These are phyloP conservation scores for Plectosphaerella sp. DNA, from an alignment of 2,329 filamentous ascomycete genomes.

Conservation along the genomic window DNA sequence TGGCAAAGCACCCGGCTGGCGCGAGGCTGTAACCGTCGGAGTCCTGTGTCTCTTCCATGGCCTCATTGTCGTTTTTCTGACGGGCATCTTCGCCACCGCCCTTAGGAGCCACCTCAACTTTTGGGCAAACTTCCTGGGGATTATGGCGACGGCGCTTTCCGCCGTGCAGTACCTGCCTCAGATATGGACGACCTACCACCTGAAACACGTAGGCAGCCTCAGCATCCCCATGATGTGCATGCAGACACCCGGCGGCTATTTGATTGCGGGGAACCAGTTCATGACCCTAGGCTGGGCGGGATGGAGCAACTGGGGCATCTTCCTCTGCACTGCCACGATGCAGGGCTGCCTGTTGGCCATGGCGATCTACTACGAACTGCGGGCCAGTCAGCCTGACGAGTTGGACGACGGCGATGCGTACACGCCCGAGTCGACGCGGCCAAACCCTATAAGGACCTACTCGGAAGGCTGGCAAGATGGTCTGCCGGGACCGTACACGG, in stretches of 20 bases:
- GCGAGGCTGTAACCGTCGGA: constrained; percentile 73
- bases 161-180: constrained; percentile 92
- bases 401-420: background rate
- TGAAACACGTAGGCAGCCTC: constrained; percentile 84
- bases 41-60: constrained; percentile 70
- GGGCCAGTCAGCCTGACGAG: constrained; percentile 28
- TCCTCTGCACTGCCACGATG: constrained; percentile 78
- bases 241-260: constrained; percentile 86
- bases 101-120: constrained; percentile 59
- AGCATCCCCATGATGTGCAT: constrained; percentile 99
- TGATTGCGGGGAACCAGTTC: constrained; percentile 84
- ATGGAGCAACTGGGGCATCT: constrained; percentile 96
- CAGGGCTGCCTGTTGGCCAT: constrained; percentile 78
- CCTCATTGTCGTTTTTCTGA: constrained; percentile 64
- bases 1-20: constrained; percentile 61
- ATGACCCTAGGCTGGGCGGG: constrained; percentile 73
- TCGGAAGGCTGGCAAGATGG: constrained; percentile 48
- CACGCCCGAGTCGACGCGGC: constrained; percentile 20
- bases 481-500: constrained; percentile 45
- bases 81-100: constrained; percentile 61
- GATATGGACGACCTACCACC: constrained; percentile 82
- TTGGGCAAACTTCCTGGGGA: constrained; percentile 84
- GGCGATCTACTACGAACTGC: constrained; percentile 72
- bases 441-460: constrained; percentile 36
- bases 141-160: constrained; percentile 73